Evolutionary conservation across 2,329 filamentous ascomycete species (phyloP).

Genomic region (Epichloe aotearoae): DNA sequence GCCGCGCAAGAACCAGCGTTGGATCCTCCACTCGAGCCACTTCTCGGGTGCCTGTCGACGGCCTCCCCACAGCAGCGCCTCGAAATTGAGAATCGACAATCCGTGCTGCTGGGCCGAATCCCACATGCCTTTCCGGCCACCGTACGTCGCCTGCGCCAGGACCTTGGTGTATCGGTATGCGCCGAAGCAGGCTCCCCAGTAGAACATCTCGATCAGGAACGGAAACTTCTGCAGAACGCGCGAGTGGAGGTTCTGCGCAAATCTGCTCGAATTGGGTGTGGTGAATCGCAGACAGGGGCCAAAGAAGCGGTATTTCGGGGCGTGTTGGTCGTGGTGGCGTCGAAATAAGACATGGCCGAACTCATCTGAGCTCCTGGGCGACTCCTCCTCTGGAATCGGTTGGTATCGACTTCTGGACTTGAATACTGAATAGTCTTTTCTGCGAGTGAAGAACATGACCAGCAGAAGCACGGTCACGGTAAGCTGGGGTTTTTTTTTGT

Average conservation of each 20-base stretch:
- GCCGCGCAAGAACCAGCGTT: slow-evolving; percentile 42
- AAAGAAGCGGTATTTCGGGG: slow-evolving; percentile 8
- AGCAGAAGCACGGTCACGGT: slow-evolving; percentile 24
- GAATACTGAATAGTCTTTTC: slow-evolving; percentile 22
- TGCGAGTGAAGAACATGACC: slow-evolving; percentile 24
- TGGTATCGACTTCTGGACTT: slow-evolving; percentile 10
- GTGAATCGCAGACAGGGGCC: slow-evolving; percentile 22
- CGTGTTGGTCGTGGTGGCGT: slow-evolving; percentile 5
- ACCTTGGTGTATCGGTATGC: slow-evolving; percentile 7
- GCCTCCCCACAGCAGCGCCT: slow-evolving; percentile 6
- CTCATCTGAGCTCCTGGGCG: slow-evolving; percentile 13
- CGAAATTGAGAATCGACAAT: slow-evolving; percentile 4
- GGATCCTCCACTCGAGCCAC: slow-evolving; percentile 27
- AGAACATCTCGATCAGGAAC: slow-evolving; percentile 62
- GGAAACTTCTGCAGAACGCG: slow-evolving; percentile 53
- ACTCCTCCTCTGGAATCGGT: slow-evolving; percentile 13
- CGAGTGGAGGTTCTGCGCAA: slow-evolving; percentile 46
- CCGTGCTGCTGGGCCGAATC: slow-evolving; percentile 14
- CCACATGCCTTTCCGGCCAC: slow-evolving; percentile 21
- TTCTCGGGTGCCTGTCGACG: slow-evolving; percentile 3
- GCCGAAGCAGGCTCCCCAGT: slow-evolving; percentile 38
- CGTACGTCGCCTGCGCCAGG: slow-evolving; percentile 6
- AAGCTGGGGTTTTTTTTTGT: slow-evolving; percentile 11
- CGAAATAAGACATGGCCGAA: slow-evolving; percentile 5
- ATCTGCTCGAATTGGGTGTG: slow-evolving; percentile 49